Conservation (phyloP, 2,329 filamentous ascomycete species). For the Calonectria hawksworthii region DNA sequence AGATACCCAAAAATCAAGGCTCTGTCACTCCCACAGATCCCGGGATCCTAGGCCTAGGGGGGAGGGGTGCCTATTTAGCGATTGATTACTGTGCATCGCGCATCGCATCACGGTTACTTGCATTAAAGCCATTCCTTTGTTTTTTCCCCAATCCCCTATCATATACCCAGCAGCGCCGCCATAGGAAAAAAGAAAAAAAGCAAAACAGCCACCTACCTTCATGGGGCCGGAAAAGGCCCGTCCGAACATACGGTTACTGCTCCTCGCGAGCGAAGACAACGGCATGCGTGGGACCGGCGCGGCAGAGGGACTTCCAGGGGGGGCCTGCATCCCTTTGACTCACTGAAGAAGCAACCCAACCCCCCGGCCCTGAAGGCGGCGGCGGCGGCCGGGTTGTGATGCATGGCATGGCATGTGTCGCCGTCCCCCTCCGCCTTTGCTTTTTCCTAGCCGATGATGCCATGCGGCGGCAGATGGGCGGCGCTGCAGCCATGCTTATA, state of each 20-base stretch:
- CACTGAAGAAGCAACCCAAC: background rate
- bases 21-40: background rate
- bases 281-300: slow-evolving; percentile 21
- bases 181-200: background rate
- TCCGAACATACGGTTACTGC: slow-evolving; percentile 11
- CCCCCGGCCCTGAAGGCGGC: background rate
- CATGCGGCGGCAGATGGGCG: background rate
- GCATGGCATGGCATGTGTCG: background rate
- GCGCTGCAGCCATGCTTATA: background rate
- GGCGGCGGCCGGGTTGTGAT: background rate
- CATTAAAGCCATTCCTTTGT: background rate
- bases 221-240: slow-evolving; percentile 28
- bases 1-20: background rate
- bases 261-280: background rate
- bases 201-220: background rate
- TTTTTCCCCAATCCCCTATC: no score
- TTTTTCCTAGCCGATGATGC: slow-evolving; percentile 20
- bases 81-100: background rate
- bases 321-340: slow-evolving; percentile 6
- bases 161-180: background rate
- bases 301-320: slow-evolving; percentile 5
- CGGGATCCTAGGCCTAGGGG: background rate
- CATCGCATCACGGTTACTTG: background rate
- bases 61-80: background rate
- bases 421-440: background rate